phyloP scores from a whole-genome alignment of 2,329 filamentous ascomycete species.

The Apiospora arundinis region DNA sequence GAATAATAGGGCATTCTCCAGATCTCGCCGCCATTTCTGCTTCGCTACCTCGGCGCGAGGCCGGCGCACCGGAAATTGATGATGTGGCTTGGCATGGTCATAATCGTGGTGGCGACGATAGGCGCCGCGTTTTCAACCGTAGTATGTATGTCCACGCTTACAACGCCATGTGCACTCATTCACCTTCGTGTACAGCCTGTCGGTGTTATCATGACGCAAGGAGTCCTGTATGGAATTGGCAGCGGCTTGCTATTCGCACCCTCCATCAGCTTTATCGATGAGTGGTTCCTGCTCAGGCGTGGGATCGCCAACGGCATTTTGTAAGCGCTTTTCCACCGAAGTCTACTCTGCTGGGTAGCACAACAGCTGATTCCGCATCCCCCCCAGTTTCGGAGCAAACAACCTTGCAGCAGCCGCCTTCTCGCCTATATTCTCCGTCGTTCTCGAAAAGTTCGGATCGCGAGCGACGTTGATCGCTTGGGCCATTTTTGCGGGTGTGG shows the following conservation, averaged over 20 bases:
- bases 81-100: slow-evolving; percentile 19
- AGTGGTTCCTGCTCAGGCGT: slow-evolving; percentile 16
- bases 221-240: neutral
- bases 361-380: no score
- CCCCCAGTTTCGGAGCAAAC: no score
- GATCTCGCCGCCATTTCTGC: slow-evolving; percentile 14
- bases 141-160: slow-evolving; percentile 14
- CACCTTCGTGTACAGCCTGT: no score
- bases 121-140: slow-evolving; percentile 16
- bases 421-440: no score
- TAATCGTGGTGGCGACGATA: neutral
- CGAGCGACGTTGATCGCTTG: slow-evolving; percentile 10
- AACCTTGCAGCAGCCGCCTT: no score
- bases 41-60: slow-evolving; percentile 8
- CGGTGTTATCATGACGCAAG: no score
- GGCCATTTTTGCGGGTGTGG: slow-evolving; percentile 14
- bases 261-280: slow-evolving; percentile 17
- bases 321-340: neutral
- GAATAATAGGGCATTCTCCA: slow-evolving; percentile 17
- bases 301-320: slow-evolving; percentile 16
- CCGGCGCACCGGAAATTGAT: neutral
- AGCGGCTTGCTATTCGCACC: slow-evolving; percentile 13
- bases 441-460: neutral
- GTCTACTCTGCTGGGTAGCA: no score
- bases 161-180: neutral